phyloP scores from a whole-genome alignment of 108 stramenopile genomes.

The Conticribra guillardii region DNA sequence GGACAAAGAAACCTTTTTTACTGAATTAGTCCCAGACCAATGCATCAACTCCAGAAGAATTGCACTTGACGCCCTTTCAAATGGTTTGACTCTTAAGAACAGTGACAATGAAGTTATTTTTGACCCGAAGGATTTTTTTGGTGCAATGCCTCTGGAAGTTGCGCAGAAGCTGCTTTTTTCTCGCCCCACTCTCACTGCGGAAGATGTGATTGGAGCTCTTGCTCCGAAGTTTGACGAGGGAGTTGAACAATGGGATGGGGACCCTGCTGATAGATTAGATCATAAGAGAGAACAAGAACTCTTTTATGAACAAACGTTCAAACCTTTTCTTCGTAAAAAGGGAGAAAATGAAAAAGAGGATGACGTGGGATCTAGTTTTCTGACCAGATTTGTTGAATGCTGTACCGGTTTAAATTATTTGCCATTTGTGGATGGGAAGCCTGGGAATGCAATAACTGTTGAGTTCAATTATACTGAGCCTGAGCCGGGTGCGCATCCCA shows the following conservation, averaged over 20 bases:
- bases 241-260: not conserved
- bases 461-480: not conserved
- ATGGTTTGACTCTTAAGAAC: slow-evolving; percentile 22
- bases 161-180: slow-evolving; percentile 21
- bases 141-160: slow-evolving; percentile 20
- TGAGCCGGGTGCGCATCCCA: not conserved
- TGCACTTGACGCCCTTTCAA: slow-evolving; percentile 8
- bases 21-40: not conserved
- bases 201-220: slow-evolving; percentile 10
- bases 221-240: not conserved
- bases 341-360: not conserved
- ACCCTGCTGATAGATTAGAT: not conserved
- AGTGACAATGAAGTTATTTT: not conserved
- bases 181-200: slow-evolving; percentile 5
- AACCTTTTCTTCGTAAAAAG: slow-evolving; percentile 1
- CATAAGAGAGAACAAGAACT: not conserved
- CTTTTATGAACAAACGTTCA: not conserved
- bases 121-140: slow-evolving; percentile 9
- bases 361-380: not conserved
- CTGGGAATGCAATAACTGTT: not conserved
- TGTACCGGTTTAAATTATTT: slow-evolving; percentile 15
- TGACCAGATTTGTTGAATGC: slow-evolving; percentile 20
- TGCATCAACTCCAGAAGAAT: not conserved
- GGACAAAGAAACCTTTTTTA: not conserved
- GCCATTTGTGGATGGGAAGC: not conserved